Percentiles rank a stretch among this genome's conserved stretches.
Conservation (phyloP, 768 basidiomycete species). For the Russula sp. region DNA sequence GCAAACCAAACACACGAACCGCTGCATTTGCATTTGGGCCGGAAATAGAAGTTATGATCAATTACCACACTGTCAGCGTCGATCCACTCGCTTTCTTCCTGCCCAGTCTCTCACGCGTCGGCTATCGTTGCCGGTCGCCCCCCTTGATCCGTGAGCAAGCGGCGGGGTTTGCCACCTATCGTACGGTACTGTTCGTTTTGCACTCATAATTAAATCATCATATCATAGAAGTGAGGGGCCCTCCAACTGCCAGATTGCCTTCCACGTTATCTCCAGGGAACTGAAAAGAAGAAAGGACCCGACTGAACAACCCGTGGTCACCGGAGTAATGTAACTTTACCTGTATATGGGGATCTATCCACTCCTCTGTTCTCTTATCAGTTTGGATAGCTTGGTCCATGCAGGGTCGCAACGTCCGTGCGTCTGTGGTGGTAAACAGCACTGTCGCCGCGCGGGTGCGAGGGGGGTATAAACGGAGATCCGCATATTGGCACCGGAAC, state of each 20-base stretch:
- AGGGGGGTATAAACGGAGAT: too few species aligned
- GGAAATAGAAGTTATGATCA: constrained; percentile 1
- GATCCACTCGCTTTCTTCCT: constrained; percentile 1
- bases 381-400: too few species aligned
- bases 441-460: too few species aligned
- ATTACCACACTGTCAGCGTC: neutral
- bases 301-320: constrained; percentile 5
- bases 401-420: too few species aligned
- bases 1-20: too few species aligned
- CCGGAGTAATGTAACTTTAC: neutral
- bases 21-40: neutral
- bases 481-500: too few species aligned
- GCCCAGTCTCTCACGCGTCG: neutral
- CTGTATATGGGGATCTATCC: neutral
- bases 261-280: neutral
- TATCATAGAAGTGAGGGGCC: neutral
- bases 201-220: neutral
- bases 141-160: neutral
- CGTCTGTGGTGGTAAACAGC: too few species aligned
- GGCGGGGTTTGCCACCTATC: neutral
- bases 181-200: neutral
- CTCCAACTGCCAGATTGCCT: neutral
- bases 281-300: neutral
- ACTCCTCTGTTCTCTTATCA: neutral
- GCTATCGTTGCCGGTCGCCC: neutral